Evolutionary conservation across 2,329 filamentous ascomycete genomes (phyloP).

Genomic region (Aspergillus udagawae): DNA sequence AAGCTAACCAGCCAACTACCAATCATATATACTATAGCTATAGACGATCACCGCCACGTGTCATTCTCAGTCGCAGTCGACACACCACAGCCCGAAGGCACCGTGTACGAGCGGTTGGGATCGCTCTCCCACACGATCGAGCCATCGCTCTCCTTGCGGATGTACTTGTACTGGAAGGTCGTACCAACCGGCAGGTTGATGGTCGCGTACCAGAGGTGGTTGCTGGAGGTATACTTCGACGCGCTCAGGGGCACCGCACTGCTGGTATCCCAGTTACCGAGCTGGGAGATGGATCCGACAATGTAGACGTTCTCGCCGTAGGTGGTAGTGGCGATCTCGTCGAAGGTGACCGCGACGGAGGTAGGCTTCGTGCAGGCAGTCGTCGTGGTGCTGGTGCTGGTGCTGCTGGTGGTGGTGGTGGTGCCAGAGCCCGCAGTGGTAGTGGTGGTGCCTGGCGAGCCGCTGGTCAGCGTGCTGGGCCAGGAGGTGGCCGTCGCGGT

Average conservation of each 20-base stretch:
- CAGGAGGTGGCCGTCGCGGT: constrained; percentile 30
- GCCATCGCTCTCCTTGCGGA: constrained; percentile 55
- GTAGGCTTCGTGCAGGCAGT: constrained; percentile 21
- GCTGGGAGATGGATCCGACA: constrained; percentile 53
- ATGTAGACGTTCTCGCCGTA: constrained; percentile 65
- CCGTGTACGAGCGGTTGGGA: constrained; percentile 40
- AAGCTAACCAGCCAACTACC: too few species aligned
- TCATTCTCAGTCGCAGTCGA: constrained; percentile 32
- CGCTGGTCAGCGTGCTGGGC: constrained; percentile 26
- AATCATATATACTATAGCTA: neutral
- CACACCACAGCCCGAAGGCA: constrained; percentile 34
- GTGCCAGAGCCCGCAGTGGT: constrained; percentile 8
- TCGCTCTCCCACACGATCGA: constrained; percentile 62
- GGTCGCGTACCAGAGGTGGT: constrained; percentile 60
- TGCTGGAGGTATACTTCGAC: constrained; percentile 53
- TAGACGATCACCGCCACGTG: constrained; percentile 30
- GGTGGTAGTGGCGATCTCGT: constrained; percentile 53
- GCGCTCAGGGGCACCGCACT: constrained; percentile 57
- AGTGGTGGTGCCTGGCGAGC: constrained; percentile 6
- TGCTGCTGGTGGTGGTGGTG: neutral
- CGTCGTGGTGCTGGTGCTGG: constrained; percentile 5
- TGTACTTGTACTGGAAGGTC: constrained; percentile 64
- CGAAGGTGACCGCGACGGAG: constrained; percentile 60
- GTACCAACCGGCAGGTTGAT: constrained; percentile 54
- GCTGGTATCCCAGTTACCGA: constrained; percentile 60